phyloP scores from a whole-genome alignment of 352 stramenopile genomes.

The Phytophthora chlamydospora region DNA sequence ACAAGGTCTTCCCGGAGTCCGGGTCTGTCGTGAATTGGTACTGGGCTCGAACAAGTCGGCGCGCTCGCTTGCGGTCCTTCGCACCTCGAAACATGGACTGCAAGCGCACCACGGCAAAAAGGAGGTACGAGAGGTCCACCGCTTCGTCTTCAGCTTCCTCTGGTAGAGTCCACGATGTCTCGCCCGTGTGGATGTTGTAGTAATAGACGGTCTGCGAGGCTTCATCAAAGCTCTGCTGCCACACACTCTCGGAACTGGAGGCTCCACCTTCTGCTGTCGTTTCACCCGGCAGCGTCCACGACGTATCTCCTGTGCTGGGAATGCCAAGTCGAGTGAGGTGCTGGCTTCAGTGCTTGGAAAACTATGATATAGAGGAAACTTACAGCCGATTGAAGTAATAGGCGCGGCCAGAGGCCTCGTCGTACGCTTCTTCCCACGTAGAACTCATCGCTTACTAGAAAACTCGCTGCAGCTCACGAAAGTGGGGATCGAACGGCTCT shows the following conservation, averaged over 20 bases:
- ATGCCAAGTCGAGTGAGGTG: constrained; percentile 2
- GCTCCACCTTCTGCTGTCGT: constrained; percentile 21
- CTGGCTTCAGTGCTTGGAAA: background rate
- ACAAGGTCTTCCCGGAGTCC: constrained; percentile 45
- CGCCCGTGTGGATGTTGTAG: constrained; percentile 69
- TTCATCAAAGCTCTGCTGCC: constrained; percentile 49
- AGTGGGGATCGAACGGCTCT: constrained; percentile 15
- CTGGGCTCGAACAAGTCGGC: constrained; percentile 36
- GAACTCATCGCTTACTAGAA: constrained; percentile 13
- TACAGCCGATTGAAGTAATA: constrained; percentile 73
- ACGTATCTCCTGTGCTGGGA: constrained; percentile 63
- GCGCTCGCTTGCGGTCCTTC: constrained; percentile 37
- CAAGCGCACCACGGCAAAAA: constrained; percentile 52
- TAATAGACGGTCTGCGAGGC: constrained; percentile 73
- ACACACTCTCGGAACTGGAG: constrained; percentile 28
- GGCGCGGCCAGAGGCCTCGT: constrained; percentile 36
- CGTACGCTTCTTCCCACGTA: constrained; percentile 62
- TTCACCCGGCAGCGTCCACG: constrained; percentile 50
- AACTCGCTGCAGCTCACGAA: background rate
- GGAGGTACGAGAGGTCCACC: constrained; percentile 49
- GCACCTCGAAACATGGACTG: constrained; percentile 54
- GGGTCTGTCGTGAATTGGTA: constrained; percentile 50
- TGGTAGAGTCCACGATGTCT: constrained; percentile 72
- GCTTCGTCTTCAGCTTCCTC: constrained; percentile 25
- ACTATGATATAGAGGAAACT: constrained; percentile 1